phyloP scores from a whole-genome alignment of 2,329 filamentous ascomycete genomes.

The Apiospora hydei region DNA sequence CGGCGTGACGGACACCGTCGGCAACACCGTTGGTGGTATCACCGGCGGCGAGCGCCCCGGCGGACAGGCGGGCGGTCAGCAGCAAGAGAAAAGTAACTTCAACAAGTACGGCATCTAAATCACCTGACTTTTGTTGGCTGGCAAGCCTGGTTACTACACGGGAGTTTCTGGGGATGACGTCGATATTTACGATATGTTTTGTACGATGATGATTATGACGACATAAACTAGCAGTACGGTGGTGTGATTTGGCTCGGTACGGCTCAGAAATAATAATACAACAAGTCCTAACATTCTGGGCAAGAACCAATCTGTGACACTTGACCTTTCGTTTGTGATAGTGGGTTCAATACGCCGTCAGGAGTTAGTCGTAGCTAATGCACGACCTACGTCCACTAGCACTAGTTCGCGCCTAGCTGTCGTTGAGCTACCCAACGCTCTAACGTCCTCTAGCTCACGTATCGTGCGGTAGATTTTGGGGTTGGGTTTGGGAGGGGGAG shows the following conservation, averaged over 20 bases:
- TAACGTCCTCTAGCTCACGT: background rate
- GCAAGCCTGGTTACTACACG: background rate
- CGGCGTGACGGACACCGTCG: constrained; percentile 26
- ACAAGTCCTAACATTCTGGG: background rate
- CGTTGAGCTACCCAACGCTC: background rate
- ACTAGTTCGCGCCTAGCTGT: no score
- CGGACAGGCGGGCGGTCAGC: constrained; percentile 28
- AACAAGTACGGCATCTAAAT: constrained; percentile 40
- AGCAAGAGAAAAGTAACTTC: constrained; percentile 32
- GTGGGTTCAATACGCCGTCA: background rate
- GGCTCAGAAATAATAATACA: background rate
- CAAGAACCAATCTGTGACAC: background rate
- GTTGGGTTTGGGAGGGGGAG: no score
- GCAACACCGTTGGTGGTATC: constrained; percentile 36
- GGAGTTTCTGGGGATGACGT: background rate
- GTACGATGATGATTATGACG: background rate
- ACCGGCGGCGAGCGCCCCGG: constrained; percentile 30
- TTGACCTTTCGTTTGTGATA: background rate
- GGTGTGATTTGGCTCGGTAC: background rate
- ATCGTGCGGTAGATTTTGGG: no score
- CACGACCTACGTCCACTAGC: background rate
- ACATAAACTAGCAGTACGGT: background rate
- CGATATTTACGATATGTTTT: background rate
- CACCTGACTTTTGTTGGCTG: background rate
- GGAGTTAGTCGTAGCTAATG: background rate